These are phyloP conservation scores for Blastobotrys arbuscula DNA, from an alignment of 1,139 yeast species.

Conservation along the genomic window DNA sequence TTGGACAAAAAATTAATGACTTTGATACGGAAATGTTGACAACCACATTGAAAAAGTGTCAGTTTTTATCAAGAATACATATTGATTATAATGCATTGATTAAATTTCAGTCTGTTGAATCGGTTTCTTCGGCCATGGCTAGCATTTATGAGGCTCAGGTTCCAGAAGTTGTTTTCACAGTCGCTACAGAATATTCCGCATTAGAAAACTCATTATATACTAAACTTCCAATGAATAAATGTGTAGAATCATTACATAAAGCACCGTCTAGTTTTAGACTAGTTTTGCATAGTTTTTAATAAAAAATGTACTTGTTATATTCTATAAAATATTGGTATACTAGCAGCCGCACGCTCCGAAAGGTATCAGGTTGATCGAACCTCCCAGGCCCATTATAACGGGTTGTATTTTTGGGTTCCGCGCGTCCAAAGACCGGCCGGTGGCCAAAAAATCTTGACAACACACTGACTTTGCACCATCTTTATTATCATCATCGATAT, in stretches of 20 bases:
- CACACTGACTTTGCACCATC: no score
- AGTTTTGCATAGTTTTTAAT: background rate
- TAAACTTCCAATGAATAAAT: background rate
- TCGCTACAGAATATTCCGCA: background rate
- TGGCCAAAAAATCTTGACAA: no score
- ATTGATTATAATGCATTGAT: slow-evolving; percentile 1
- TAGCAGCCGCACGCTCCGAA: no score
- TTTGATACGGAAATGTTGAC: background rate
- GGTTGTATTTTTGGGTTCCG: no score
- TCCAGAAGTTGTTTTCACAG: slow-evolving; percentile 3
- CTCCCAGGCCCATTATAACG: no score
- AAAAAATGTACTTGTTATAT: no score
- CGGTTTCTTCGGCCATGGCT: background rate
- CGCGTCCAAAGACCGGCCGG: no score
- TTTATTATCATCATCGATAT: no score
- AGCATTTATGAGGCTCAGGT: background rate
- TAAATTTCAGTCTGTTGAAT: slow-evolving; percentile 1
- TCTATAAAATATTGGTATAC: no score
- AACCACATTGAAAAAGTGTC: background rate
- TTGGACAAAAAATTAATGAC: background rate
- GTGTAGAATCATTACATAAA: background rate
- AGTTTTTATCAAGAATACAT: background rate
- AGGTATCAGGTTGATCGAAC: no score
- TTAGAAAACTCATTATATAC: background rate
- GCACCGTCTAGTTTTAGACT: background rate